These are phyloP conservation scores for Rhododendron williamsianum DNA, from an alignment of 148 eudicot species.

Conservation along the genomic window DNA sequence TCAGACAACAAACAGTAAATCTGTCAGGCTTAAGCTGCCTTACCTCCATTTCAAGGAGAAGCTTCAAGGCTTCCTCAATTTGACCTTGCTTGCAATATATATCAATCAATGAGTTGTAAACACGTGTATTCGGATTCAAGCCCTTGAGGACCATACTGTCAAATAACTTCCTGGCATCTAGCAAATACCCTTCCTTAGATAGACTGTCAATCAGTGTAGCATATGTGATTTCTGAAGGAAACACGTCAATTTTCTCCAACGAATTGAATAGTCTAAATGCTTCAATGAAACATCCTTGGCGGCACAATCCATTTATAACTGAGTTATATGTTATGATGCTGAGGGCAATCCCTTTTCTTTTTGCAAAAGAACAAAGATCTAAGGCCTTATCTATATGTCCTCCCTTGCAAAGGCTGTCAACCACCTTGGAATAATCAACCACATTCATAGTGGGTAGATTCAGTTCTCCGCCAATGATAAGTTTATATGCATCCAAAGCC, in stretches of 20 bases:
- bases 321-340: conserved; percentile 68
- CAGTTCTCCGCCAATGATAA: conserved; percentile 44
- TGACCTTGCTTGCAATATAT: conserved; percentile 68
- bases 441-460: conserved; percentile 45
- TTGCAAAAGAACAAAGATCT: conserved; percentile 52
- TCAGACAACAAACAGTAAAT: conserved; percentile 66
- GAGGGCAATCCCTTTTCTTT: conserved; percentile 50
- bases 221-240: conserved; percentile 74
- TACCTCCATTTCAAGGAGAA: conserved; percentile 50
- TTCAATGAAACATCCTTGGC: conserved; percentile 77
- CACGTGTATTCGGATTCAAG: conserved; percentile 47
- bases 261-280: conserved; percentile 90
- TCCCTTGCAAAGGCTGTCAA: conserved; percentile 78
- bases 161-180: conserved; percentile 66
- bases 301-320: conserved; percentile 72
- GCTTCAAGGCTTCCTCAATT: conserved; percentile 51
- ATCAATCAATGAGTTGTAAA: conserved; percentile 65
- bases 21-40: conserved; percentile 57
- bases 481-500: conserved; percentile 62
- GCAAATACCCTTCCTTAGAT: conserved; percentile 65
- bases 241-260: conserved; percentile 45
- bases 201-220: conserved; percentile 66
- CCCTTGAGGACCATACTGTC: conserved; percentile 61
- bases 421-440: conserved; percentile 59
- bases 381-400: conserved; percentile 69